These are phyloP conservation scores for barrel medic (Medicago truncatula) DNA, from an alignment of 306 rosid species.

Conservation along the genomic window DNA sequence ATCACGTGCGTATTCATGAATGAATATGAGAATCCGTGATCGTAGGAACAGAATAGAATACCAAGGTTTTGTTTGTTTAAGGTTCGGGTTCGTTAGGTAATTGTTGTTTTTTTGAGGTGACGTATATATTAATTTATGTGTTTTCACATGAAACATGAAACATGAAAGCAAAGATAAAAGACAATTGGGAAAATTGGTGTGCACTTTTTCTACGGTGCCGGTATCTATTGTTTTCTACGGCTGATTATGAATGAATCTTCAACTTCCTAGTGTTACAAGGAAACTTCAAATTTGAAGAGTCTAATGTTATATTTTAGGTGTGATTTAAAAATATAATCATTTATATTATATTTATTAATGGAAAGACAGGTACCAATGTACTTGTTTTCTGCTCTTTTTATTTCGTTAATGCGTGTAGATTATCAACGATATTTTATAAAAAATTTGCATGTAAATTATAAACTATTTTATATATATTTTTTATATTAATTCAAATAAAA, in stretches of 20 bases:
- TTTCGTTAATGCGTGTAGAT: too few species aligned
- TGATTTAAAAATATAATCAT: too few species aligned
- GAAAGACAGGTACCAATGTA: too few species aligned
- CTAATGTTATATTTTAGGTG: too few species aligned
- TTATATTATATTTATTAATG: too few species aligned
- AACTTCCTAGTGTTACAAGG: too few species aligned
- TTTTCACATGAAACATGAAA: neutral
- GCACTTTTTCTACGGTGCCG: neutral
- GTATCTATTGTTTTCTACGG: neutral
- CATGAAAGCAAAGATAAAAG: neutral
- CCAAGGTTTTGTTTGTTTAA: neutral
- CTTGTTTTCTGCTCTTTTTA: too few species aligned
- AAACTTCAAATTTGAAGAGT: too few species aligned
- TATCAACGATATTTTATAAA: too few species aligned
- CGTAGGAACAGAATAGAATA: neutral
- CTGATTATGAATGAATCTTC: neutral
- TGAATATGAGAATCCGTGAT: neutral
- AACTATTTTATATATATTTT: too few species aligned
- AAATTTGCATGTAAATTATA: too few species aligned
- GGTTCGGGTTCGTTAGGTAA: neutral
- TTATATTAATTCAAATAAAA: too few species aligned
- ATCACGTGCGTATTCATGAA: constrained; percentile 66
- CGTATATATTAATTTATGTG: neutral
- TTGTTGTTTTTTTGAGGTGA: neutral
- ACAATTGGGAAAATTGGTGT: neutral